A percentile compares a stretch with the other conserved stretches of the same genome.
These are phyloP conservation scores for Ceratobasidium sp. DNA, from an alignment of 1,284 basidiomycete species.

Conservation along the genomic window DNA sequence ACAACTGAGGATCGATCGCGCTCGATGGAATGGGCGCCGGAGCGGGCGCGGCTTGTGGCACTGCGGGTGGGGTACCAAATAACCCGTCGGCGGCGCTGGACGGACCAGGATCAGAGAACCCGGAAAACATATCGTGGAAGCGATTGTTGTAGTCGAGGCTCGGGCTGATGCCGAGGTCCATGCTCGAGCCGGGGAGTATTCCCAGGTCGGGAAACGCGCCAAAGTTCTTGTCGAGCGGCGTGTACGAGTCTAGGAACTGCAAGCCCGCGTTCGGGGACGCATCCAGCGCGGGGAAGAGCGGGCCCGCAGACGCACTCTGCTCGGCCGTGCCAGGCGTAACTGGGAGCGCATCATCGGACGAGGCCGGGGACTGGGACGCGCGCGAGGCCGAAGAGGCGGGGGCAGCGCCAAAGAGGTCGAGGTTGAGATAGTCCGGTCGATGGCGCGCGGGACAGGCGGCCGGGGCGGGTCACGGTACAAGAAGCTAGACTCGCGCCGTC, in stretches of 20 bases:
- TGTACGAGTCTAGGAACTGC: conserved; percentile 19
- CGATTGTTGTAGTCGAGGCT: conserved; percentile 31
- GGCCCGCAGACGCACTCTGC: neutral
- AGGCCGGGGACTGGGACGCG: conserved; percentile 13
- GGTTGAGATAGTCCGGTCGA: conserved; percentile 37
- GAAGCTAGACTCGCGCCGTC: too few species aligned
- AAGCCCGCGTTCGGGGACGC: conserved; percentile 1
- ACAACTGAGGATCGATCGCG: conserved; percentile 70
- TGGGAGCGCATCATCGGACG: conserved; percentile 36
- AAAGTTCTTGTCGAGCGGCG: conserved; percentile 40
- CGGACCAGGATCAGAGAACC: conserved; percentile 28
- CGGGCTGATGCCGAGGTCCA: conserved; percentile 6
- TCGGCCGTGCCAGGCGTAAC: conserved; percentile 11
- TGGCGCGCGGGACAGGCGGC: too few species aligned
- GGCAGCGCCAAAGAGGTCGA: conserved; percentile 28
- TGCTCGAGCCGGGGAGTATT: conserved; percentile 31
- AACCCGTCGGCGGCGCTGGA: neutral
- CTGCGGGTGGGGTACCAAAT: neutral
- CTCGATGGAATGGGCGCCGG: conserved; percentile 49
- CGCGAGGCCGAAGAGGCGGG: conserved; percentile 19
- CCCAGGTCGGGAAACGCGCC: conserved; percentile 22
- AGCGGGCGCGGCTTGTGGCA: conserved; percentile 2
- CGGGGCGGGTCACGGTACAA: too few species aligned
- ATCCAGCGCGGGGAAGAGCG: conserved; percentile 30
- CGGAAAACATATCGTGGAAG: conserved; percentile 41